A percentile compares a stretch with the other conserved stretches of the same genome.
These are phyloP conservation scores for Talaromyces borbonicus DNA, from an alignment of 495 filamentous ascomycete genomes.

Conservation along the genomic window DNA sequence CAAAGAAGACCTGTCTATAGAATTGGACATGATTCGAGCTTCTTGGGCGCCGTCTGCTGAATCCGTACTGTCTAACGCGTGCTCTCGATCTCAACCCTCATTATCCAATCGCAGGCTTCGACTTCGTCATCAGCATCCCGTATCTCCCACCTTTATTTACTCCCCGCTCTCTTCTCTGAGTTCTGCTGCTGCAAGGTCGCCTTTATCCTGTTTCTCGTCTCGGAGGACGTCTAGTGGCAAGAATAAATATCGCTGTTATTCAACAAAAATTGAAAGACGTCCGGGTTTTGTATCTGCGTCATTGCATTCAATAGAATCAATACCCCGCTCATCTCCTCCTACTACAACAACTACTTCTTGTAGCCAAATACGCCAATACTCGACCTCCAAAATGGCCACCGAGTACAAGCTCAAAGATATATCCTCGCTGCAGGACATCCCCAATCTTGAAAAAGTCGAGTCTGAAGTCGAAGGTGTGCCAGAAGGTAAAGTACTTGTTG, in stretches of 20 bases:
- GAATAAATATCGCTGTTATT: too few species aligned
- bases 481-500: constrained; percentile 73
- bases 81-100: background rate
- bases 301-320: background rate
- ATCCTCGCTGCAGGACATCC: constrained; percentile 52
- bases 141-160: background rate
- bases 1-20: background rate
- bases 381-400: constrained; percentile 39
- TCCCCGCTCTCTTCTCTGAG: background rate
- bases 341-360: background rate
- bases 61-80: background rate
- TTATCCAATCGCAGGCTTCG: background rate
- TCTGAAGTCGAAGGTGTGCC: constrained; percentile 82
- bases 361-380: background rate
- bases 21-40: constrained; percentile 4
- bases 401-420: constrained; percentile 86
- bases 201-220: background rate
- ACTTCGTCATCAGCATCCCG: constrained; percentile 1
- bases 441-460: constrained; percentile 75
- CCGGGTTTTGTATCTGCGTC: background rate
- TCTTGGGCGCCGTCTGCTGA: background rate
- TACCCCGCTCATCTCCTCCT: background rate
- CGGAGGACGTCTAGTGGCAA: too few species aligned
- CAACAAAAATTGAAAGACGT: background rate
- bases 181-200: background rate